A percentile compares a stretch with the other conserved stretches of the same genome.
These are phyloP conservation scores for Cenchrus fungigraminus DNA, from an alignment of 176 grass and related monocot species.

Conservation along the genomic window DNA sequence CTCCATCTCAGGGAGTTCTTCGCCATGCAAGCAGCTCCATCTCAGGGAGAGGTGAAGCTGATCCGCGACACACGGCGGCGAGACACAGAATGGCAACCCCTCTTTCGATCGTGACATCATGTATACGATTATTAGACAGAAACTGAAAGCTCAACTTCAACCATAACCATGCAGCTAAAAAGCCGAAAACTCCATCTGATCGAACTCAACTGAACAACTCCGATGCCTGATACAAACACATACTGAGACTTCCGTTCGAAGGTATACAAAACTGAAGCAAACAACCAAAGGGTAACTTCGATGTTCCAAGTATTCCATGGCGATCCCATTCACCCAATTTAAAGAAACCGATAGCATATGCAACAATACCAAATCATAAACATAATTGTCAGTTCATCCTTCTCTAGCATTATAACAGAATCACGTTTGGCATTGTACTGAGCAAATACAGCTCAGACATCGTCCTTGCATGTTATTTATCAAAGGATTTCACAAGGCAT, in stretches of 20 bases:
- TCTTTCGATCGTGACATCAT: background rate
- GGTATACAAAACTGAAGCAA: no score
- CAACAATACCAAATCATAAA: background rate
- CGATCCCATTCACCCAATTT: background rate
- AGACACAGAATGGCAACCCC: background rate
- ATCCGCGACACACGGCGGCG: background rate
- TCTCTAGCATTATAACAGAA: background rate
- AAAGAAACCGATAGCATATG: background rate
- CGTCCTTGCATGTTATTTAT: slow-evolving; percentile 37
- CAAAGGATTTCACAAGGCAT: background rate
- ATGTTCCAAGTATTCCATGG: background rate
- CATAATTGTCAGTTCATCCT: background rate
- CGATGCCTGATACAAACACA: no score
- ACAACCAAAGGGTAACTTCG: background rate
- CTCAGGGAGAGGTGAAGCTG: background rate
- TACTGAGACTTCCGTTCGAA: no score
- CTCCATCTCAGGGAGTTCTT: no score
- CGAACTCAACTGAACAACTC: no score
- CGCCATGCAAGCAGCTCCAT: no score
- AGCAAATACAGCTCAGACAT: background rate
- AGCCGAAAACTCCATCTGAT: no score
- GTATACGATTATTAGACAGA: no score
- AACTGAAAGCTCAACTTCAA: background rate
- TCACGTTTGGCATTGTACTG: background rate
- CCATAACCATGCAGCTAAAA: no score